These are phyloP conservation scores for Dovyalis caffra DNA, from an alignment of 345 rosid genomes.

Conservation along the genomic window DNA sequence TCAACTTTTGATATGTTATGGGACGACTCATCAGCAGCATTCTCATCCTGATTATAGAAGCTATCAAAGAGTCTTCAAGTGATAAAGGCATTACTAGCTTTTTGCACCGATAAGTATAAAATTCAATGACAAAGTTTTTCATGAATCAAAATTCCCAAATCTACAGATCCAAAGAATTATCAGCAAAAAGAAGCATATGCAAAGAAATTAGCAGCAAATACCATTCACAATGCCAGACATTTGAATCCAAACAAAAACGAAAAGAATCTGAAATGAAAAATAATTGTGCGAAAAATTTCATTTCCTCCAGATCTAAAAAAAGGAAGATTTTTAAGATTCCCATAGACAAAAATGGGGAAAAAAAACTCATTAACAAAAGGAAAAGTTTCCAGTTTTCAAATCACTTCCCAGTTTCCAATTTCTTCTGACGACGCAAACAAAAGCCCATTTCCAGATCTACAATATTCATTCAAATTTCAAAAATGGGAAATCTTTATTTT, in stretches of 20 bases:
- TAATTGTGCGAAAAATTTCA: background rate
- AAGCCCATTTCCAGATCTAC: constrained; percentile 39
- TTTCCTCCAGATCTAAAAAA: constrained; percentile 9
- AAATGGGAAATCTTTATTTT: constrained; percentile 14
- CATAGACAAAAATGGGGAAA: constrained; percentile 2
- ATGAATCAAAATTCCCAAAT: background rate
- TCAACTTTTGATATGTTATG: background rate
- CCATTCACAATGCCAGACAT: background rate
- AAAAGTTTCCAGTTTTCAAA: constrained; percentile 18
- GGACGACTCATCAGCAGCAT: background rate
- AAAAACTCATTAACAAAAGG: constrained; percentile 1
- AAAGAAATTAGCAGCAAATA: constrained; percentile 2
- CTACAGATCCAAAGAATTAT: constrained; percentile 11
- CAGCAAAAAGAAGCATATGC: background rate
- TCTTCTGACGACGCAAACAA: constrained; percentile 13
- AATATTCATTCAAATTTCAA: constrained; percentile 1
- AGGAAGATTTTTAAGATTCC: constrained; percentile 18
- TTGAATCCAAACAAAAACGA: background rate
- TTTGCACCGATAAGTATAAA: background rate
- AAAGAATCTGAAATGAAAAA: constrained; percentile 5
- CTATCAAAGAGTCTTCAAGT: background rate
- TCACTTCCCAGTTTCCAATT: constrained; percentile 8
- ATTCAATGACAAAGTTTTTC: background rate
- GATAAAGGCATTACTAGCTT: background rate
- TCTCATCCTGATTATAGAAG: background rate